Conservation (phyloP, 352 stramenopile genomes). For the Thalassiosira exigua region DNA sequence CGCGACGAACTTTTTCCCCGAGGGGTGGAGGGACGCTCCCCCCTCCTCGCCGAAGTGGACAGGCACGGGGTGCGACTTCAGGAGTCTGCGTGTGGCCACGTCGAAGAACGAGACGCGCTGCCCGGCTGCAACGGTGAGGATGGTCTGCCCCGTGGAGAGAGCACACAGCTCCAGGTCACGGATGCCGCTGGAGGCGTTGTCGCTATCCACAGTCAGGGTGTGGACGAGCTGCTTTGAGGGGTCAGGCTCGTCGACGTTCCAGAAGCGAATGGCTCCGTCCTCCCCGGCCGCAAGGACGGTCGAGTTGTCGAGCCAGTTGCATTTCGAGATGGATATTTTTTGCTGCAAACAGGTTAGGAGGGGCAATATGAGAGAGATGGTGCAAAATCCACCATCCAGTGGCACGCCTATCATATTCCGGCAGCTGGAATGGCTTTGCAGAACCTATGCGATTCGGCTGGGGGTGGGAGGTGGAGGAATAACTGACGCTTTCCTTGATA, state of each 20-base stretch:
- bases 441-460: too few relatives aligned
- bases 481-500: too few relatives aligned
- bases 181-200: conserved; percentile 59
- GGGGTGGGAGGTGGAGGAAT: too few relatives aligned
- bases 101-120: conserved; percentile 96
- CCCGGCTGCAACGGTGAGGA: conserved; percentile 91
- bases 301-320: conserved; percentile 68
- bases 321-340: conserved; percentile 80
- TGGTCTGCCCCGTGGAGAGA: conserved; percentile 43
- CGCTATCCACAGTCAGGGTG: conserved; percentile 53
- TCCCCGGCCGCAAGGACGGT: conserved; percentile 72
- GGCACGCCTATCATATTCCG: too few relatives aligned
- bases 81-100: conserved; percentile 79
- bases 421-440: too few relatives aligned
- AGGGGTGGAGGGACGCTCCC: conserved; percentile 88
- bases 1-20: conserved; percentile 88
- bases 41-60: conserved; percentile 88
- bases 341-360: too few relatives aligned
- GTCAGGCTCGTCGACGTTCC: conserved; percentile 62
- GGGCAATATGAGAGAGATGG: too few relatives aligned
- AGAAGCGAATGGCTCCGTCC: conserved; percentile 82
- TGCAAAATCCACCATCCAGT: too few relatives aligned
- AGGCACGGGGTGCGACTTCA: conserved; percentile 87
- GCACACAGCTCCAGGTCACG: conserved; percentile 85
- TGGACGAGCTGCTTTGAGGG: conserved; percentile 31